Evolutionary conservation across 495 filamentous ascomycete species (phyloP).

Genomic region (Xylaria sp.): DNA sequence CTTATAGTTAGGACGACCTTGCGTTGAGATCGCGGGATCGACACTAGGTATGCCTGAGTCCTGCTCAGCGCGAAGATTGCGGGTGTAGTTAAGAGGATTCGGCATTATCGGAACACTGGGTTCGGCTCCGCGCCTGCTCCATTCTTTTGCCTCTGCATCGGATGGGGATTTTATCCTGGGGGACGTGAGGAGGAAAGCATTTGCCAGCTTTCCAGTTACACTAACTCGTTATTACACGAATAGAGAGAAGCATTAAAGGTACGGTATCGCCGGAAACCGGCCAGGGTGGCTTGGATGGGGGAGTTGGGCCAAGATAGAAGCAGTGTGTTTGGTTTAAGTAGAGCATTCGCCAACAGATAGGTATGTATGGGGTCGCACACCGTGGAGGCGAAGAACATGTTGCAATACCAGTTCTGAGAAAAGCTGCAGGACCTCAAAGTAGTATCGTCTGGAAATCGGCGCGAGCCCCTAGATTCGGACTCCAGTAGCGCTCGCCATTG

Average conservation of each 20-base stretch:
- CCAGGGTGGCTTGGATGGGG: background rate
- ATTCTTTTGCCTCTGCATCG: background rate
- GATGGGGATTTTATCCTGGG: background rate
- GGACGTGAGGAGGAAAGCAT: background rate
- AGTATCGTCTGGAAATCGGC: background rate
- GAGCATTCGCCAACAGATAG: background rate
- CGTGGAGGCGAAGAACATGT: background rate
- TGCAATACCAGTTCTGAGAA: background rate
- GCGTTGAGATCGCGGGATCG: background rate
- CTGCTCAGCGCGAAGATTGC: background rate
- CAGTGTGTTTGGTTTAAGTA: background rate
- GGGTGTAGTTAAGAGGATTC: slow-evolving; percentile 7
- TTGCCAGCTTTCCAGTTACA: background rate
- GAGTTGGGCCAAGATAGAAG: background rate
- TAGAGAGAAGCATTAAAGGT: background rate
- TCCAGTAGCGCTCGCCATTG: background rate
- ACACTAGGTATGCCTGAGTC: background rate
- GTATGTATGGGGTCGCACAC: background rate
- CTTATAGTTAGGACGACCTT: background rate
- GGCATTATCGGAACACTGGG: background rate
- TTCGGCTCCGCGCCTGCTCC: slow-evolving; percentile 5
- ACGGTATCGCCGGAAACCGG: background rate
- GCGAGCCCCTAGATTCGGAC: background rate
- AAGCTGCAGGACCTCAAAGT: background rate
- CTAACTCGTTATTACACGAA: background rate